Conservation (phyloP, 148 eudicot species). For the Beta vulgaris region DNA sequence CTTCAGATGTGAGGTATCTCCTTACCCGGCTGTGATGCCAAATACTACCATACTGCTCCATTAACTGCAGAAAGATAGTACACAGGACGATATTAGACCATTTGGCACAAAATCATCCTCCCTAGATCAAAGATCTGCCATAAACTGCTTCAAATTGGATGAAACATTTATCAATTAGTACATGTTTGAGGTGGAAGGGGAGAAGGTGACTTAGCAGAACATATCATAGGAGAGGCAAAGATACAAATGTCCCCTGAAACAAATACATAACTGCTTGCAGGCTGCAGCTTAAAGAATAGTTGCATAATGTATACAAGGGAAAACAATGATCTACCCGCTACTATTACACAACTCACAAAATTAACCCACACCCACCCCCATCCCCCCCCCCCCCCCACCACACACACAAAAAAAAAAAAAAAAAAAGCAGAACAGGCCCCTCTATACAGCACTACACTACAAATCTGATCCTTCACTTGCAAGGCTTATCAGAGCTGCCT, state of each 20-base stretch:
- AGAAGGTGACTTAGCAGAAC: neutral
- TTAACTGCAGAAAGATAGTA: conserved; percentile 52
- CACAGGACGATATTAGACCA: conserved; percentile 7
- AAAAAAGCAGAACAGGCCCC: no score
- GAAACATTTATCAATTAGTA: no score
- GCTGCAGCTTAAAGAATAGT: no score
- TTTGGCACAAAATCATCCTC: neutral
- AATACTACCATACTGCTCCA: conserved; percentile 57
- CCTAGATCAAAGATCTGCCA: neutral
- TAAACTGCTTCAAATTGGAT: neutral
- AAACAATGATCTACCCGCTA: no score
- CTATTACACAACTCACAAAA: no score
- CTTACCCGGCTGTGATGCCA: conserved; percentile 95
- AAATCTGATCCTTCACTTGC: neutral
- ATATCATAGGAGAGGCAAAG: neutral
- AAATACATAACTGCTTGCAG: no score
- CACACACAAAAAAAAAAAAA: no score
- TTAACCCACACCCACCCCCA: no score
- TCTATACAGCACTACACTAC: neutral
- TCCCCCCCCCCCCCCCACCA: no score
- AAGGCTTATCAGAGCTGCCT: neutral
- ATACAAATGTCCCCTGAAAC: neutral
- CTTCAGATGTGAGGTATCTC: conserved; percentile 82
- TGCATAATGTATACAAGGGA: no score
- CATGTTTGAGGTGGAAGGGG: neutral